phyloP scores from a whole-genome alignment of 2,329 filamentous ascomycete genomes.

The Penicillium fuscoglaucum region DNA sequence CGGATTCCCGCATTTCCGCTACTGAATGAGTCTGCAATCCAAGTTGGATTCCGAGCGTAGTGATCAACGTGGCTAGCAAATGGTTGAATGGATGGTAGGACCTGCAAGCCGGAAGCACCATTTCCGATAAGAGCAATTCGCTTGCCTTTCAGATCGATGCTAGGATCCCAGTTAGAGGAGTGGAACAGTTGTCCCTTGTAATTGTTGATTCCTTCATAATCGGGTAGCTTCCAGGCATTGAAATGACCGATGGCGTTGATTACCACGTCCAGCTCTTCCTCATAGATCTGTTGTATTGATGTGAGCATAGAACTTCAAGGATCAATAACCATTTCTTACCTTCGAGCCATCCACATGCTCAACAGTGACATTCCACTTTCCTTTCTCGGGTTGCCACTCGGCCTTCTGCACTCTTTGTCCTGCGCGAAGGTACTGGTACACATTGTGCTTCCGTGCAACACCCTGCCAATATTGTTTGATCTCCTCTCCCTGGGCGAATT shows the following conservation, averaged over 20 bases:
- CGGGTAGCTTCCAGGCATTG: conserved; percentile 64
- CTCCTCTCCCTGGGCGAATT: conserved; percentile 66
- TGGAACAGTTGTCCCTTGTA: conserved; percentile 60
- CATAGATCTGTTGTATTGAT: conserved; percentile 39
- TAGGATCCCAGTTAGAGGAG: conserved; percentile 60
- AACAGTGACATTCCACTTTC: conserved; percentile 57
- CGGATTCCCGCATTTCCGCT: conserved; percentile 49
- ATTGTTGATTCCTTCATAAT: conserved; percentile 58
- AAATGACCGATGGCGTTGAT: conserved; percentile 66
- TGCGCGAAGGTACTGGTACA: conserved; percentile 60
- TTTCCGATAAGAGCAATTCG: conserved; percentile 63
- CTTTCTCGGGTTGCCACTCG: conserved; percentile 55
- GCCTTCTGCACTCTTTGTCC: conserved; percentile 57
- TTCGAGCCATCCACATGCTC: conserved; percentile 36
- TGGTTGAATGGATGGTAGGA: conserved; percentile 43
- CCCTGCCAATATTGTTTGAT: conserved; percentile 67
- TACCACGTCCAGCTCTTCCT: conserved; percentile 60
- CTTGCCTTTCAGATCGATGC: conserved; percentile 52
- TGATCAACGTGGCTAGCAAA: conserved; percentile 56
- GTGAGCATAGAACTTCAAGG: conserved; percentile 16
- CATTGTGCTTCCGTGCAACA: conserved; percentile 62
- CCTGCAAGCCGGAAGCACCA: conserved; percentile 61
- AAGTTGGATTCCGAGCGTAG: conserved; percentile 65
- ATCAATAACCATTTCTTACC: conserved; percentile 12
- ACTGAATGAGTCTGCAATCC: conserved; percentile 66